Conservation (phyloP, 257 asterid genomes). For the Orobanche coerulescens region DNA sequence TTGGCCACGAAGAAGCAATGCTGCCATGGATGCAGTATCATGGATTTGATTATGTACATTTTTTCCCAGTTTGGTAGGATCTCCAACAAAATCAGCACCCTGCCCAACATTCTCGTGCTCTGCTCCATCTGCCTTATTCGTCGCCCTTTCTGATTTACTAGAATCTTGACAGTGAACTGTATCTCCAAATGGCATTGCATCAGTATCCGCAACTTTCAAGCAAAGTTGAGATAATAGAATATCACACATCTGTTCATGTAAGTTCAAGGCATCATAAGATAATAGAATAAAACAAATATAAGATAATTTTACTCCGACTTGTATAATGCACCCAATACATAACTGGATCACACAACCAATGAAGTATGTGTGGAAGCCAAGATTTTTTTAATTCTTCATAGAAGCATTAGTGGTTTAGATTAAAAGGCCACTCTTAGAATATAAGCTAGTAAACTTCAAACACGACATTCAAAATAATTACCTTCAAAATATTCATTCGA, state of each 20-base stretch:
- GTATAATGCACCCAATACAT: slow-evolving; percentile 6
- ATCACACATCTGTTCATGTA: slow-evolving; percentile 81
- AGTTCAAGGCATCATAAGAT: slow-evolving; percentile 21
- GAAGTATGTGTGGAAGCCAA: neutral
- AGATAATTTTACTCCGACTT: slow-evolving; percentile 1
- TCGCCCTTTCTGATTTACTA: slow-evolving; percentile 44
- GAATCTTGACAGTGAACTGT: slow-evolving; percentile 41
- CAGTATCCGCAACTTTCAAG: slow-evolving; percentile 61
- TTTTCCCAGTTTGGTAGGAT: slow-evolving; percentile 39
- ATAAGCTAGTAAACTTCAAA: slow-evolving; percentile 1
- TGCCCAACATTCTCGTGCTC: slow-evolving; percentile 35
- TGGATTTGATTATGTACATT: slow-evolving; percentile 33
- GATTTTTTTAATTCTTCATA: slow-evolving; percentile 1
- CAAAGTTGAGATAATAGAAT: slow-evolving; percentile 89
- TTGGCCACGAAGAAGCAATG: slow-evolving; percentile 82
- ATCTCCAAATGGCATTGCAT: slow-evolving; percentile 44
- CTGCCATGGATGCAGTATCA: slow-evolving; percentile 90
- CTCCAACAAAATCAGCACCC: slow-evolving; percentile 49
- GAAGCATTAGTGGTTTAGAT: slow-evolving; percentile 2
- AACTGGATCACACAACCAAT: slow-evolving; percentile 4
- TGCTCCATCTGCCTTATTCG: slow-evolving; percentile 40
- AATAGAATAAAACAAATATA: neutral
- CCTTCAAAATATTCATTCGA: slow-evolving; percentile 91
- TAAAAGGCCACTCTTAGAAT: slow-evolving; percentile 7
- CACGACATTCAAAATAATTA: slow-evolving; percentile 20